Base-by-base conservation (phyloP, 2,329 filamentous ascomycete genomes). In the Cladosporium velox region DNA sequence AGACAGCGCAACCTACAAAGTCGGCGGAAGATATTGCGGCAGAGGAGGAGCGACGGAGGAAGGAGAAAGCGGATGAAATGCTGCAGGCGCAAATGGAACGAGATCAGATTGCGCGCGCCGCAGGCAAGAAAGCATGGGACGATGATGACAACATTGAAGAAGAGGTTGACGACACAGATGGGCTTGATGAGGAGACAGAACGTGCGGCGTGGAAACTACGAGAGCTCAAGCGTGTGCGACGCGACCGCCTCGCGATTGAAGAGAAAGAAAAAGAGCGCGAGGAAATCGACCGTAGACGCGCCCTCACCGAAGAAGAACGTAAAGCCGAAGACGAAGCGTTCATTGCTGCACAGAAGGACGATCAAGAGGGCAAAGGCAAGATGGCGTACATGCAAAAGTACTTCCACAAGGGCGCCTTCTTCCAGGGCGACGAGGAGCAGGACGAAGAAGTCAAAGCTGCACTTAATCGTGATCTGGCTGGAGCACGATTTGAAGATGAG, bases 371-470 rank as follows among this genome's bases (percentile, higher is more conserved):
- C 60, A 89, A 90, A 67, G 92, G 92, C 63, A 90, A 94, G 79
- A 92, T 95, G 84, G 86, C 86, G 1, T 97, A 88, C 77, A 92
- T 98, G 91, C 93, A 97, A 76, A 93, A 93, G 76, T 99, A 98
- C 81, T 93, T 92, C 79, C 95, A 99, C 84, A 94, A 93, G 80
- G 95, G 95, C 59, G 95, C 95, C 18, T 99, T 98, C 82, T 98
- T 92, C 82, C 91, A 90, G 71, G 92, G 93, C 62, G 91, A 96
- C 72, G 73, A 73, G 24, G 73, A 73, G 34, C 69, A 75, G 47
- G 73, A 78, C 32, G 85, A 89, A 61, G 88, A 91, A 69, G 91
- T 92, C 0, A 82, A 97, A 55, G 91, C 90, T 0, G 82, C 97
- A 41, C 88, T 91, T 69, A 86, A 89, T 75, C 85, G 95, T 57